Conservation (phyloP, 352 stramenopile species). For the Phytophthora vignae region DNA sequence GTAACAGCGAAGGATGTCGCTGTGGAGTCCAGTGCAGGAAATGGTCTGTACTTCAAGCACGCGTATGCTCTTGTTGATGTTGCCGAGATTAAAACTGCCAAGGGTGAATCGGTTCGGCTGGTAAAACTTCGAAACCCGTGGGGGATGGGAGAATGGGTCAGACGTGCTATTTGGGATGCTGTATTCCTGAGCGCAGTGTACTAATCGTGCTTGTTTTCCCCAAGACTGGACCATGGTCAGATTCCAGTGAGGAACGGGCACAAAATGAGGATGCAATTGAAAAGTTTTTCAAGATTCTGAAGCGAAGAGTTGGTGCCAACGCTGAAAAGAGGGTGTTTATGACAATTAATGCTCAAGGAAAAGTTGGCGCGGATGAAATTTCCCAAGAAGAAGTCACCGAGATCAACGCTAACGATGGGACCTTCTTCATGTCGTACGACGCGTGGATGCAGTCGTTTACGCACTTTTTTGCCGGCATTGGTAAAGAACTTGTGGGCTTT, state of each 20-base stretch:
- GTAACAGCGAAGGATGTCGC: constrained; percentile 69
- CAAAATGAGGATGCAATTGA: constrained; percentile 86
- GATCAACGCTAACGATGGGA: constrained; percentile 88
- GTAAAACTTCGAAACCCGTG: constrained; percentile 92
- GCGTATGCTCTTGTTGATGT: constrained; percentile 88
- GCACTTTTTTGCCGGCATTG: constrained; percentile 91
- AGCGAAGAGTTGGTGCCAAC: constrained; percentile 70
- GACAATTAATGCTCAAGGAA: constrained; percentile 55
- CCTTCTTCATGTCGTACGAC: constrained; percentile 93
- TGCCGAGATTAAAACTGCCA: constrained; percentile 69
- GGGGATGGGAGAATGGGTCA: constrained; percentile 93
- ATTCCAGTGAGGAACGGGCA: constrained; percentile 76
- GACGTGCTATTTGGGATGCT: constrained; percentile 16
- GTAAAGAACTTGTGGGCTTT: constrained; percentile 34
- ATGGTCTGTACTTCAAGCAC: constrained; percentile 89
- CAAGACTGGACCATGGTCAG: constrained; percentile 86
- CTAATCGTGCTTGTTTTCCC: neutral
- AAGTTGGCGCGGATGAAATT: constrained; percentile 68
- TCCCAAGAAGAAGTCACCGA: constrained; percentile 80
- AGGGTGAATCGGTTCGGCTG: constrained; percentile 62
- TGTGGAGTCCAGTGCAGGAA: constrained; percentile 79
- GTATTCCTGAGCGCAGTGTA: neutral
- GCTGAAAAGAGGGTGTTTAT: constrained; percentile 74
- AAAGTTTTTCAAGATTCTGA: constrained; percentile 77
- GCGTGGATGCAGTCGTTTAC: constrained; percentile 92